Base-by-base conservation (phyloP, 2,329 filamentous ascomycete genomes). In the Hypocreales sp. region DNA sequence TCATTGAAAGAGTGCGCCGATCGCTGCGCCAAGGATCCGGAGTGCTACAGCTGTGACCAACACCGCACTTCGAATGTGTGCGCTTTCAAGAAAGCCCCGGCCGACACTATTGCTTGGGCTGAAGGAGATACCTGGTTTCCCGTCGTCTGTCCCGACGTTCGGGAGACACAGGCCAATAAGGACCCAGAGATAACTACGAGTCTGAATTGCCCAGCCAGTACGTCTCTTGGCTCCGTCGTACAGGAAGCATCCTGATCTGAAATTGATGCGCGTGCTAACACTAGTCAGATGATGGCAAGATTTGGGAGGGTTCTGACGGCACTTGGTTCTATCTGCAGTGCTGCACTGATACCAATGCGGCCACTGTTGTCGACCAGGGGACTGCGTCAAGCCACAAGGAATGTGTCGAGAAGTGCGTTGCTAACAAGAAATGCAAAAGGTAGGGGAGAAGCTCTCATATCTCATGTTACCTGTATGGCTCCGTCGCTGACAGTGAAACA, bases 291-390 rank as follows among this genome's bases (percentile, higher is more conserved):
- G 25, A 36, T 12, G 32, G 32, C 17, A 34, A 32, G 30, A 31
- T 36, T 24, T 36, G 26, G 16, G 30, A 36, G 24, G 34, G 34
- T 5, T 30, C 30, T 7, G 32, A 36, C 17, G 34, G 34, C 28
- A 36, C 34, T n/a, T 36, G 32, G 34, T 36, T 32, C 26, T 36
- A 36, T 15, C 22, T 31, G 9, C 34, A 36, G 20, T 36, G 32
- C 24, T 34, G 34, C 28, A 25, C 31, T 6, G 31, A 37, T 14
- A 29, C 35, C 7, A 21, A 28, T 12, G 29, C 22, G 4, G 33
- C 35, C 1, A 29, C 26, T 4, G 15, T 33, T 15, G 22, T 33
- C 9, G 33, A 28, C 6, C 24, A 29, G 17, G 26, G 20, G 24
- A 20, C 22, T 5, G 30, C 28, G 4, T 27, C 25, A 4, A 28